Base-by-base conservation (phyloP, 495 filamentous ascomycete genomes). In the Lepidopterella palustris region DNA sequence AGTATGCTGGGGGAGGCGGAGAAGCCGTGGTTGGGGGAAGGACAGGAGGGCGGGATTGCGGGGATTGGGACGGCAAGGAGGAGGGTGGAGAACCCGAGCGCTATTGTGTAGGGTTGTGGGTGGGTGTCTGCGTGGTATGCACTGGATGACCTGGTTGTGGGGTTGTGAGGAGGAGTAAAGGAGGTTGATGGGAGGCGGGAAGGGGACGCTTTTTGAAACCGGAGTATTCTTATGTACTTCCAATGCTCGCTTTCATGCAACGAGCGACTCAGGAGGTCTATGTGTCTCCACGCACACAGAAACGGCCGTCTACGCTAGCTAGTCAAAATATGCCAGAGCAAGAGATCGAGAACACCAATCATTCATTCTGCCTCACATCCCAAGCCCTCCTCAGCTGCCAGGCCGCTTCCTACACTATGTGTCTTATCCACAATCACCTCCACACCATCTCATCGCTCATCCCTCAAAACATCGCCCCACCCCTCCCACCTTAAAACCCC, bases 1-100 rank as follows among this genome's bases (percentile, higher is more conserved):
- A 82, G 81, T 57, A 74, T 83, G 45, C 73, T 97, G 47, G 93
- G 90, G n/a, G 93, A 98, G 71, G 82, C 86, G 39, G 84, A 84
- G 73, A 98, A 98, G 80, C 93, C 93, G 4, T 98, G 93, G 93
- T 73, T 98, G 35, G 93, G 93, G 1, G 75, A 80, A 52, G 83
- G 88, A 62, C 93, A 98, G 80, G 85, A 91, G 68, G 73, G 79
- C 4, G 93, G 93, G 25, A 78, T 95, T 45, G 81, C 79, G 13
- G 93, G 93, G 13, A 61, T 96, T 42, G 92, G 91, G 27, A 98
- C 93, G 21, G 93, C 93, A 56, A 93, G 86, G 79, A 77, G 84
- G 69, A 87, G 84, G 79, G 84, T 88, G 45, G 76, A 89, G 70
- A 84, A 51, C 20, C 55, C 60, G 28, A 40, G 35, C 50, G 60